A percentile compares a stretch with the other conserved stretches of the same genome.
phyloP scores from a whole-genome alignment of 257 asterid species.

The Petunia axillaris region DNA sequence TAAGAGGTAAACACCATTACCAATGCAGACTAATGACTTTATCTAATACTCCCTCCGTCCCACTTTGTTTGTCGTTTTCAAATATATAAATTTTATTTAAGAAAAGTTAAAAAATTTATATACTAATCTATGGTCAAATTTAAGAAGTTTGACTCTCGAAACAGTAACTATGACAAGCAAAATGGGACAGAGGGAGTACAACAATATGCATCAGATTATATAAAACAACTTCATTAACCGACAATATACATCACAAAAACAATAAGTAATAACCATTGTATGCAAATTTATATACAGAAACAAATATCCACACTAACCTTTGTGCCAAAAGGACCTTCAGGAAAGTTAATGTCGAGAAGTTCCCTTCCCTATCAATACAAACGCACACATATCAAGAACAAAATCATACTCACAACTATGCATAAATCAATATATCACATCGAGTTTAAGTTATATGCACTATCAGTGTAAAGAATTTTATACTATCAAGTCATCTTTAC shows the following conservation, averaged over 20 bases:
- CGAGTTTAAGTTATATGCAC: no score
- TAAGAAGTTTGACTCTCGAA: no score
- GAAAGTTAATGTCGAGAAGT: conserved; percentile 60
- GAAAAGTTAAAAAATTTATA: no score
- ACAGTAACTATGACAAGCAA: no score
- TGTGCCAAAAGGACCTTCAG: conserved; percentile 92
- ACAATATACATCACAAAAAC: conserved; percentile 1
- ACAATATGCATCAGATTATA: background rate
- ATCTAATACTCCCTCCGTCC: background rate
- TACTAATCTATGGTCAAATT: no score
- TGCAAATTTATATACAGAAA: background rate
- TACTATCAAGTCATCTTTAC: no score
- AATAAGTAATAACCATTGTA: conserved; percentile 14
- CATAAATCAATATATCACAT: conserved; percentile 1
- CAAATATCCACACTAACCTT: conserved; percentile 57
- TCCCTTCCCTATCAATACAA: conserved; percentile 57
- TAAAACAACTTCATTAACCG: background rate
- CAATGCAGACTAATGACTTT: background rate
- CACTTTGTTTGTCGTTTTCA: no score
- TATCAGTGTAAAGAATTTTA: no score
- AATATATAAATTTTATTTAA: no score
- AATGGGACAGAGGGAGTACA: no score
- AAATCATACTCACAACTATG: background rate
- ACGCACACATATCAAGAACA: conserved; percentile 13
- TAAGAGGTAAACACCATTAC: background rate